phyloP scores from a whole-genome alignment of 306 rosid genomes.

The Albizia julibrissin region DNA sequence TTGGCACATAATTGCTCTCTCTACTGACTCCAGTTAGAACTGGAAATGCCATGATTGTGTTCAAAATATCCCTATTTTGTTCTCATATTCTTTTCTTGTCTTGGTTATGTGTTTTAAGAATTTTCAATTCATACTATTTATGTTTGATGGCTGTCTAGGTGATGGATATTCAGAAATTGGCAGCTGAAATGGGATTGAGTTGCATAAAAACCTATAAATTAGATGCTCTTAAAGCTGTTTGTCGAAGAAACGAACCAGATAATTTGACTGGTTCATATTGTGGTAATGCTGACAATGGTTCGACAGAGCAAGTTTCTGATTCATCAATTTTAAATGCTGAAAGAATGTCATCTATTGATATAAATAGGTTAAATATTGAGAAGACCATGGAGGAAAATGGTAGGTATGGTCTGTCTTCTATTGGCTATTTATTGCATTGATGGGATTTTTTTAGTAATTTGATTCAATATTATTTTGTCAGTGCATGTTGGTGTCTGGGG shows the following conservation, averaged over 20 bases:
- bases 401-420: conserved; percentile 42
- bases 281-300: conserved; percentile 39
- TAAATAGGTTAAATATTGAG: conserved; percentile 45
- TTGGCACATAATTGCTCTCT: background rate
- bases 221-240: conserved; percentile 89
- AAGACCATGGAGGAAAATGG: conserved; percentile 50
- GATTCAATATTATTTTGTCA: background rate
- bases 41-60: background rate
- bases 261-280: conserved; percentile 39
- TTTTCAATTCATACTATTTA: conserved; percentile 7
- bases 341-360: conserved; percentile 39
- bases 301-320: conserved; percentile 39
- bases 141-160: conserved; percentile 56
- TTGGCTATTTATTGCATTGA: conserved; percentile 26
- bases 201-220: conserved; percentile 73
- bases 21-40: background rate
- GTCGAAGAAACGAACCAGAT: conserved; percentile 46
- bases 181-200: conserved; percentile 89
- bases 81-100: background rate
- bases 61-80: background rate
- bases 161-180: conserved; percentile 77
- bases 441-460: background rate
- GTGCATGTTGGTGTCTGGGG: background rate
- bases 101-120: background rate
- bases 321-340: conserved; percentile 46